These are phyloP conservation scores for Coelastrella sp. DNA, from an alignment of 139 green algal genomes.

Conservation along the genomic window DNA sequence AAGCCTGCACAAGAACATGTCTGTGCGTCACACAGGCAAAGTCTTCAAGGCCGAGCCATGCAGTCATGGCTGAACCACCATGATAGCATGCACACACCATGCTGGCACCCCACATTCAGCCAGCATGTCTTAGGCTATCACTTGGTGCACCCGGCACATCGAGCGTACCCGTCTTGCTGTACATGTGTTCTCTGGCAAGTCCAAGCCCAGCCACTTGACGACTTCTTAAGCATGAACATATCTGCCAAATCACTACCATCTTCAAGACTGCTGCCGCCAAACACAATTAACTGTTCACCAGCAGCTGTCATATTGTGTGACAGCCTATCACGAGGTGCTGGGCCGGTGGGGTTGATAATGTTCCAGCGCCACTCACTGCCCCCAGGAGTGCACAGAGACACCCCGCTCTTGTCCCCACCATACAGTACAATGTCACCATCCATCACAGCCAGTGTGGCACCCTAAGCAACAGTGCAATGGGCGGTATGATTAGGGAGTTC, in stretches of 20 bases:
- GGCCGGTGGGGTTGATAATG: constrained; percentile 28
- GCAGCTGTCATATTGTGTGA: constrained; percentile 58
- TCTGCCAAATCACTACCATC: constrained; percentile 71
- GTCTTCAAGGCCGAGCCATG: no score
- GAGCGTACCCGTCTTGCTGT: constrained; percentile 58
- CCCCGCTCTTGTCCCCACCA: constrained; percentile 75
- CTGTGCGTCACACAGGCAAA: no score
- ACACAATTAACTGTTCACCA: constrained; percentile 68
- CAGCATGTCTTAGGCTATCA: no score
- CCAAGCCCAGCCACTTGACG: constrained; percentile 66
- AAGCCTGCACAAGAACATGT: constrained; percentile 17
- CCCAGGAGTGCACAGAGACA: constrained; percentile 72
- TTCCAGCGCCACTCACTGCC: constrained; percentile 70
- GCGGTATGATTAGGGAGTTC: no score
- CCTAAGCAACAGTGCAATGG: no score
- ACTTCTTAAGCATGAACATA: constrained; percentile 70
- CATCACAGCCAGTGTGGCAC: constrained; percentile 58
- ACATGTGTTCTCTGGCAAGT: constrained; percentile 51
- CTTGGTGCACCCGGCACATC: no score
- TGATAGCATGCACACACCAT: not conserved
- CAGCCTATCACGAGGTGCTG: constrained; percentile 60
- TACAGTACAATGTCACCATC: constrained; percentile 76
- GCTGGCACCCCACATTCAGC: not conserved
- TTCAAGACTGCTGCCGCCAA: constrained; percentile 69
- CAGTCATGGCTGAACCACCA: not conserved